Evolutionary conservation across 345 rosid species (phyloP).

Genomic region (Theobroma cacao): DNA sequence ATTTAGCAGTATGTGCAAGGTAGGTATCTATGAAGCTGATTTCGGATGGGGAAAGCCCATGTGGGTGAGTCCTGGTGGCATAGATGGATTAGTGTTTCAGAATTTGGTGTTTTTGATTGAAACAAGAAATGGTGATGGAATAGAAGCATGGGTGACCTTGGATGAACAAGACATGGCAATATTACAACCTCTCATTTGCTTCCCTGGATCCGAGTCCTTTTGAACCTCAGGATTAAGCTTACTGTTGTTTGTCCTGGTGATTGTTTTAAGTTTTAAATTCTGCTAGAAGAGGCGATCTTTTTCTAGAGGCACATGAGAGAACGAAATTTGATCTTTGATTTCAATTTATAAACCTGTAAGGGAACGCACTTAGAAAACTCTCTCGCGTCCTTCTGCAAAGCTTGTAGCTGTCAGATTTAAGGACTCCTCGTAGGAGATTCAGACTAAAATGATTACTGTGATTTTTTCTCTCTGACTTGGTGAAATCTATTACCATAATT

Average conservation of each 20-base stretch:
- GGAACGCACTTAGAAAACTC: background rate
- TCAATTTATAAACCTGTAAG: background rate
- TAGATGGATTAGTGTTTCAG: background rate
- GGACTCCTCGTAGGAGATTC: too few species aligned
- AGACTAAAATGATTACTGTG: too few species aligned
- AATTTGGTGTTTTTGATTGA: constrained; percentile 1
- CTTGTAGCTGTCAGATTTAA: background rate
- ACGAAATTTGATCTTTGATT: background rate
- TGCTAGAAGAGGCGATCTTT: background rate
- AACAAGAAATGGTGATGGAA: background rate
- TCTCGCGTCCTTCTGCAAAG: background rate
- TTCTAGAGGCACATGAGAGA: background rate
- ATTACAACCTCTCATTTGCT: constrained; percentile 1
- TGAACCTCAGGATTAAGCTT: background rate
- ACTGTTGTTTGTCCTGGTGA: background rate
- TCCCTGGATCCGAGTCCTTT: constrained; percentile 14
- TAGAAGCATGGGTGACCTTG: background rate
- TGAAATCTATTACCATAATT: too few species aligned
- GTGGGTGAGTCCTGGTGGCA: constrained; percentile 2
- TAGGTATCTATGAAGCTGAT: constrained; percentile 17
- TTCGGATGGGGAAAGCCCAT: constrained; percentile 26
- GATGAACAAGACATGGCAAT: background rate
- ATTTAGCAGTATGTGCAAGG: constrained; percentile 10
- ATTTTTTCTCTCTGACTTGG: too few species aligned
- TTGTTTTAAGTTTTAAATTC: background rate